Evolutionary conservation across 331 rosid species (phyloP), one percentile per base, ranked within the genome.

Genomic region (Cydonia oblonga): DNA sequence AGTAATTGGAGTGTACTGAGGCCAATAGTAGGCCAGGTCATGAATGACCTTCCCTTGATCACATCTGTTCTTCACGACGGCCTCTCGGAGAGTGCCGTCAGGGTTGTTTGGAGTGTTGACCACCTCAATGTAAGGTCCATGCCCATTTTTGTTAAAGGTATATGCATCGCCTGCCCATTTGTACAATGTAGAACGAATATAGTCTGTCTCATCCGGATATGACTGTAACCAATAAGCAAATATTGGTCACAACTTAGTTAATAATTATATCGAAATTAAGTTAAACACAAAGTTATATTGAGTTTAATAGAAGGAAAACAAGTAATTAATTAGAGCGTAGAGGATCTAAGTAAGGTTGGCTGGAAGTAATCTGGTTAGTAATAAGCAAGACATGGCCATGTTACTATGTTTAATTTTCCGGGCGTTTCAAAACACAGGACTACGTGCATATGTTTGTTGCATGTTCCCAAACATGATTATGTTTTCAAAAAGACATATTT

Each of bases 21-120:
- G 98, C 97, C 97, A 93, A 44, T 89, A 90, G 78, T 93, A 93
- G n/a, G 98, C 97, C 10, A 86, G 68, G 80, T 93, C 98, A 76
- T 88, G 66, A 69, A 89, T 25, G 70, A 84, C 7, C 51, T 79
- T 89, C 22, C 90, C 87, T 46, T 83, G 53, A 46, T 53, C 83
- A 32, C 7, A 33, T 4, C 30, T 9, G 53, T 22, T 24, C 0
- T 58, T 77, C 52, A 82, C 93, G 29, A 84, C 86, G 0, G 88
- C 81, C 49, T 30, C 79, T 19, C 93, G 59, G 0, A 79, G 20
- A 16, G 69, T 35, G 9, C 98, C 97, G 66, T 89, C 93, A 4
- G 96, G 96, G 78, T 93, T 93, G 79, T 89, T 93, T 51, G 98
- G 98, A 0, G 83, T 76, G 10, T 80, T 87, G 40, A 93, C 90